These are phyloP conservation scores for Leccinum variicolor DNA, from an alignment of 768 basidiomycete species.

Conservation along the genomic window DNA sequence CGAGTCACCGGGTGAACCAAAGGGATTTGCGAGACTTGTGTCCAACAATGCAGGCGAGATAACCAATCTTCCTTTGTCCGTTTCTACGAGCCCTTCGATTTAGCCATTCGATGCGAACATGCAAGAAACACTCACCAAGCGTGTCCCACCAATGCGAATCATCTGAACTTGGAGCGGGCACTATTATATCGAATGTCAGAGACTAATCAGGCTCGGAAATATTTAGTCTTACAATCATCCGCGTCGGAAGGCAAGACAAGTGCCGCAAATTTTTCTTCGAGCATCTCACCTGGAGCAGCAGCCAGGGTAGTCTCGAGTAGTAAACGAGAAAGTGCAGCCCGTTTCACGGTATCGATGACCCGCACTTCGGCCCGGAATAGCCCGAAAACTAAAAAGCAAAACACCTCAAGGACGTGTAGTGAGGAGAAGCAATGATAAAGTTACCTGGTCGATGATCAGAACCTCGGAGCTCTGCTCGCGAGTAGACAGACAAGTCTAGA, in stretches of 20 bases:
- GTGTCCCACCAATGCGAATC: conserved; percentile 76
- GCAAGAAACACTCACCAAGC: conserved; percentile 45
- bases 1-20: conserved; percentile 65
- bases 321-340: conserved; percentile 62
- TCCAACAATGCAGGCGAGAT: conserved; percentile 41
- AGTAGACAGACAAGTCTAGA: conserved; percentile 76
- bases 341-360: conserved; percentile 75
- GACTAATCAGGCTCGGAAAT: not conserved
- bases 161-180: conserved; percentile 83
- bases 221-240: conserved; percentile 29
- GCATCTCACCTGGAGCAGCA: conserved; percentile 60
- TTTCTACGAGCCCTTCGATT: conserved; percentile 11
- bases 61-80: conserved; percentile 14
- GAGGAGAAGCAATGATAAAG: conserved; percentile 4
- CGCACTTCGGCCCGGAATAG: conserved; percentile 77
- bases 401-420: not conserved
- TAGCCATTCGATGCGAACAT: not conserved
- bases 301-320: conserved; percentile 63
- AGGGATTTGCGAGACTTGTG: conserved; percentile 57
- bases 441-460: conserved; percentile 95
- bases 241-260: conserved; percentile 47
- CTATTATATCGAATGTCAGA: conserved; percentile 36
- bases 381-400: conserved; percentile 66
- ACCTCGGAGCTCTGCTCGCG: conserved; percentile 78
- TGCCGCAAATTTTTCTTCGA: conserved; percentile 67